Base-by-base conservation (phyloP, 2,329 filamentous ascomycete species). In the Aureobasidium sp. region DNA sequence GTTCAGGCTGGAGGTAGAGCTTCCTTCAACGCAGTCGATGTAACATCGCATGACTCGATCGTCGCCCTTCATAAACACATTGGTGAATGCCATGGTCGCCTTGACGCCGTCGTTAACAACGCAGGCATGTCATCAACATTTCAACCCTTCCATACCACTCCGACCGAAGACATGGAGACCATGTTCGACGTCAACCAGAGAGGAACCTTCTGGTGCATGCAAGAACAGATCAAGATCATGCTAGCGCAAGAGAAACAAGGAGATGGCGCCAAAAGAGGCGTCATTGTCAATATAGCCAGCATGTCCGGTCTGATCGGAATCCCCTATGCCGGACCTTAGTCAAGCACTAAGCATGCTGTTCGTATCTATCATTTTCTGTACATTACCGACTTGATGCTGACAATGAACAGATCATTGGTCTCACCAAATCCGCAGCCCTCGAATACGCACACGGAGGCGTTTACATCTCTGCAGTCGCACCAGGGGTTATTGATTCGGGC, bases 151-250 rank as follows among this genome's bases (percentile, higher is more conserved):
- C 22, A 37, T 16, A 6, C 10, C 4, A 37, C 35, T 6, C 35
- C 45, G 1, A 11, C 34, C 30, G 35, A 38, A 3, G 32, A 39
- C 10, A 16, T 38, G 22, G 45, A 38, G 4, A 6, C 19, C 17
- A 37, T 49, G 45, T 49, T 22, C 21, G 27, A 39, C 6, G 12
- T 49, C 45, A 49, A 49, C n/a, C 32, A 19, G 2, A 37, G 27
- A 25, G 45, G 45, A 14, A 37, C 25, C n/a, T 49, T 49, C 16
- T 29, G 12, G 14, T 37, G 45, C 25, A 49, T 49, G 45, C 45
- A 49, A 29, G 45, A 49, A 22, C 45, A 49, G 5, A n/a, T 49
- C n/a, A 49, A 38, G n/a, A 38, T 49, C 6, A 49, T 49, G 45
- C 21, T 49, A 10, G 38, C 37, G 6, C 45, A 49, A 22, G 32